Conservation (phyloP, 1,284 basidiomycete genomes). For the Microstroma glucosiphilum region DNA sequence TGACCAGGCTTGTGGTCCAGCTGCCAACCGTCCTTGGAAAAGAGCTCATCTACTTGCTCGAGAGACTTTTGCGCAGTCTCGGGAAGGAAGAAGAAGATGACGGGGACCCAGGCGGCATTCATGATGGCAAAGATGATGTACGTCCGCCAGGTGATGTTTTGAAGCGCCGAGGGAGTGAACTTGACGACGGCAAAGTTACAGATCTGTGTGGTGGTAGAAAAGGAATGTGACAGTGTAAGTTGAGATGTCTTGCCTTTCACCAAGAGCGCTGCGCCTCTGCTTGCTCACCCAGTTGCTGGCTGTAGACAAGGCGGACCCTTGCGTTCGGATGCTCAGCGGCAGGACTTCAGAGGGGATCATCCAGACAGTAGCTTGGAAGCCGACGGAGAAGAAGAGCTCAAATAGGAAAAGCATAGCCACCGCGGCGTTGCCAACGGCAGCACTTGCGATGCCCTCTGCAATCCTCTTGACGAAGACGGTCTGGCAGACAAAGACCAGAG, state of each 20-base stretch:
- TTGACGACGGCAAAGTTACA: conserved; percentile 13
- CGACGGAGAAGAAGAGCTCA: conserved; percentile 9
- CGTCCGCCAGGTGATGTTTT: conserved; percentile 59
- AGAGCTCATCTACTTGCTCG: conserved; percentile 48
- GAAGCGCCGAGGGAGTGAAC: conserved; percentile 49
- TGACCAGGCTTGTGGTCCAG: conserved; percentile 16
- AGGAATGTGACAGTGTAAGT: neutral
- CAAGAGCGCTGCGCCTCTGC: neutral
- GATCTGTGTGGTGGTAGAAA: neutral
- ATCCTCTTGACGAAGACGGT: conserved; percentile 8
- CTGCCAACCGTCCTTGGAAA: conserved; percentile 26
- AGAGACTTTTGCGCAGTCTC: conserved; percentile 45
- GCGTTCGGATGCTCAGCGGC: conserved; percentile 9
- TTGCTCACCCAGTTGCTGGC: conserved; percentile 6
- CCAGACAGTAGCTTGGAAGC: conserved; percentile 11
- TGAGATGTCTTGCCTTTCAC: neutral
- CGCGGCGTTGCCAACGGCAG: neutral
- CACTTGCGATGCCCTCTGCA: neutral
- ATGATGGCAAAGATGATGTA: conserved; percentile 49
- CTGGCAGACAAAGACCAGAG: conserved; percentile 6
- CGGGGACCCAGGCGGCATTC: conserved; percentile 45
- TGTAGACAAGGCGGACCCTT: conserved; percentile 9
- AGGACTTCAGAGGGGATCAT: conserved; percentile 10
- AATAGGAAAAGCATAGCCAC: conserved; percentile 9
- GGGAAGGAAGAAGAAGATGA: conserved; percentile 47